A percentile compares a stretch with the other conserved stretches of the same genome.
phyloP scores from a whole-genome alignment of 208 protist genomes.

The Trypanosomatidae sp. region DNA sequence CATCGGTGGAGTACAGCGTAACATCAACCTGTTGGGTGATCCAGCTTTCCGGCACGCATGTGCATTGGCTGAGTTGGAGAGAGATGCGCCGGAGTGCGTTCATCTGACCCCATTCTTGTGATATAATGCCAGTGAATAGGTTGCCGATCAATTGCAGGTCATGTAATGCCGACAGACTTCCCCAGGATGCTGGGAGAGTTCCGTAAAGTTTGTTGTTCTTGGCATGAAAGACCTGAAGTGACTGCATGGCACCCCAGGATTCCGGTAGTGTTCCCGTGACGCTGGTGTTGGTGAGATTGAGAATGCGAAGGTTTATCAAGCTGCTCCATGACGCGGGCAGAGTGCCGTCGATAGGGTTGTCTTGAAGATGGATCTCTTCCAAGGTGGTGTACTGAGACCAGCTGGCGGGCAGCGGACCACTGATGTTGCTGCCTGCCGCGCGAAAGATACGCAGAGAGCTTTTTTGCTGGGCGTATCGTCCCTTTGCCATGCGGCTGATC shows the following conservation, averaged over 20 bases:
- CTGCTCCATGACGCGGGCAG: not conserved
- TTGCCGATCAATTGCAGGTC: not conserved
- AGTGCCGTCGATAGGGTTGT: not conserved
- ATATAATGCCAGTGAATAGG: not conserved
- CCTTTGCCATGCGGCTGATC: no score
- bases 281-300: not conserved
- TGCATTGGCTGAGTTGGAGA: not conserved
- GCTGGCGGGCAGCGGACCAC: not conserved
- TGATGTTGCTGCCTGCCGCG: not conserved
- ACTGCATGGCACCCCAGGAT: not conserved
- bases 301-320: not conserved
- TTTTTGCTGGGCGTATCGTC: no score
- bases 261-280: not conserved
- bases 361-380: not conserved
- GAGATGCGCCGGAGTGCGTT: not conserved
- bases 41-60: slow-evolving; percentile 3
- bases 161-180: not conserved
- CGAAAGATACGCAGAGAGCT: not conserved
- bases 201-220: not conserved
- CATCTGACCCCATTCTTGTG: slow-evolving; percentile 1
- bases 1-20: not conserved
- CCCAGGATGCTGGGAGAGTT: not conserved
- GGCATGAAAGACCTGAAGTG: not conserved
- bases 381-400: not conserved
- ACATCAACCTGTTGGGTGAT: not conserved